A percentile compares a stretch with the other conserved stretches of the same genome.
Conservation (phyloP, 495 filamentous ascomycete species). For the Aspergillus indologenus region DNA sequence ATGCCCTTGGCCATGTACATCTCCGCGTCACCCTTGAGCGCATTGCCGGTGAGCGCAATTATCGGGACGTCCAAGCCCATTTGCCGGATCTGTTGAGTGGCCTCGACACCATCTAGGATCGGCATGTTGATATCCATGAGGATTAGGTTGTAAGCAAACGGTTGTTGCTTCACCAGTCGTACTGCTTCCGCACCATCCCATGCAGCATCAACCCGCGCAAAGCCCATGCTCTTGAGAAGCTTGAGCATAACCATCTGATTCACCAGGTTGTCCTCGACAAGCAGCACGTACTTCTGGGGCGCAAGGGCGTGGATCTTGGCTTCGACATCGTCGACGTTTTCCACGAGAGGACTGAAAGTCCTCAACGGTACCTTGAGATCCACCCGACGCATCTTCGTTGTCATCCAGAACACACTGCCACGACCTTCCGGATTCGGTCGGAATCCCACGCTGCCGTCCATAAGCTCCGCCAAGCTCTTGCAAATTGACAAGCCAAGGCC, state of each 20-base stretch:
- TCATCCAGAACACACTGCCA: conserved; percentile 62
- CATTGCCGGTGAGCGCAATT: conserved; percentile 63
- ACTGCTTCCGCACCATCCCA: conserved; percentile 58
- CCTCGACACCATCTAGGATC: conserved; percentile 63
- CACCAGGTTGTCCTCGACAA: conserved; percentile 60
- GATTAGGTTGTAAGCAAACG: conserved; percentile 51
- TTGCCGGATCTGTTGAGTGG: conserved; percentile 58
- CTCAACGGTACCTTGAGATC: not conserved
- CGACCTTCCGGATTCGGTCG: conserved; percentile 48
- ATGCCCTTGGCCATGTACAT: conserved; percentile 58
- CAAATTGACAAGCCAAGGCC: conserved; percentile 79
- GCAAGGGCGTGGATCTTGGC: conserved; percentile 30
- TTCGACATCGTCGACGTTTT: conserved; percentile 7
- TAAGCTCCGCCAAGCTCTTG: conserved; percentile 75
- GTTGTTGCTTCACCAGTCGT: conserved; percentile 46
- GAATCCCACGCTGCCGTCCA: conserved; percentile 71
- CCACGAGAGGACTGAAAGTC: not conserved
- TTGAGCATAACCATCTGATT: conserved; percentile 64
- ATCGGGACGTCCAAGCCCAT: conserved; percentile 54
- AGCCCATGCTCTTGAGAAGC: conserved; percentile 52
- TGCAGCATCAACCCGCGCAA: conserved; percentile 51
- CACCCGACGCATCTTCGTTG: conserved; percentile 45
- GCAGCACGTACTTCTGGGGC: conserved; percentile 47
- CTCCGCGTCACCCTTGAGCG: conserved; percentile 58
- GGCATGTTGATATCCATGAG: conserved; percentile 72